Base-by-base conservation (phyloP, 768 basidiomycete genomes). In the Calocybe gangraenosa region DNA sequence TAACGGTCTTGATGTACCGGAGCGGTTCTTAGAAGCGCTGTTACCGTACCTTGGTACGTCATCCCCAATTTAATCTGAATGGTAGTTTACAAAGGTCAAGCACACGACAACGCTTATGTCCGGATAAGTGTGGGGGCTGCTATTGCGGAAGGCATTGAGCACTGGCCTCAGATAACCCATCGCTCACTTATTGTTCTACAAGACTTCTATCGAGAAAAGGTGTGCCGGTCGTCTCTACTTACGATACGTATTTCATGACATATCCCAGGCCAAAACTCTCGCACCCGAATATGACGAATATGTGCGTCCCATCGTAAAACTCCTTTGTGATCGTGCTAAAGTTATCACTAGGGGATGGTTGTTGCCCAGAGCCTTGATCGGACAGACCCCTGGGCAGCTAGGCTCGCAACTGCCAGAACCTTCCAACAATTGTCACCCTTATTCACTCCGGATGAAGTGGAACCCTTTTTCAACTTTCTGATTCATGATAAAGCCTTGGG, bases 311-410 rank as follows among this genome's bases (percentile, higher is more conserved):
- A 40, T 18, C 7, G n/a, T 35, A 7, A 19, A 31, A 19, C 21
- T 40, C 50, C 49, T 18, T 23, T 19, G 28, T 22, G 13, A 15
- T 13, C 23, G 10, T 33, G 31, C 38, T 39, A 31, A 18, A n/a
- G n/a, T n/a, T n/a, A n/a, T n/a, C n/a, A n/a, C n/a, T 50, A 93
- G 92, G 96, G 96, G 13, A 95, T 98, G 88, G 76, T 98, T 40
- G 84, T 95, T 40, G 81, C 88, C 15, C 78, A 83, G 54, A 93
- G 84, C 32, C 67, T 97, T n/a, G 86, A 91, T 55, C 79, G 87
- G 19, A 66, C 78, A 7, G 96, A 99, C 65, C 95, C 94, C 5
- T 98, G 88, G 88, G 76, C 82, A 36, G 73, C 84, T 15, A 78
- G 96, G 15, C 68, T 87, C 4, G 91, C 95, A 4, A 71, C 84